Evolutionary conservation across 2,329 filamentous ascomycete genomes (phyloP).

Genomic region (Colletotrichum endophyticum): DNA sequence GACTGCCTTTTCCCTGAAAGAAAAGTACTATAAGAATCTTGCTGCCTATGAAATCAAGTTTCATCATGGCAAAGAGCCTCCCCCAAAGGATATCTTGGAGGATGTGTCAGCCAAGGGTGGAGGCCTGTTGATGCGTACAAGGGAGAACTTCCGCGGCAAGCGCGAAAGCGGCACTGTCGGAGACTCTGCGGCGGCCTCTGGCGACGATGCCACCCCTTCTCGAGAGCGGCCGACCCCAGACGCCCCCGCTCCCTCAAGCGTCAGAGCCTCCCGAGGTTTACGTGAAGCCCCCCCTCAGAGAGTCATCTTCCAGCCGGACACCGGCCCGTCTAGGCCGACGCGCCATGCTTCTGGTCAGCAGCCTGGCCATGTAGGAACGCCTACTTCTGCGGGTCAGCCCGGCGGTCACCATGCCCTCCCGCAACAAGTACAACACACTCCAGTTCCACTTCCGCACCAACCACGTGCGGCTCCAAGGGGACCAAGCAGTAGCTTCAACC

Average conservation of each 20-base stretch:
- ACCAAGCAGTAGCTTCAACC: slow-evolving; percentile 54
- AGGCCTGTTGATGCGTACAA: slow-evolving; percentile 76
- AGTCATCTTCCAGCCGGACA: slow-evolving; percentile 85
- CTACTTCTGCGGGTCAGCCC: slow-evolving; percentile 23
- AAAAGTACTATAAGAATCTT: slow-evolving; percentile 88
- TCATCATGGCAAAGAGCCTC: slow-evolving; percentile 79
- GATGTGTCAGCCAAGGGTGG: slow-evolving; percentile 86
- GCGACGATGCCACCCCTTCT: slow-evolving; percentile 51
- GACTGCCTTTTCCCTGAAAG: slow-evolving; percentile 86
- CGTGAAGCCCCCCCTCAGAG: slow-evolving; percentile 85
- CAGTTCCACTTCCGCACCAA: slow-evolving; percentile 27
- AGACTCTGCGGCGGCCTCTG: slow-evolving; percentile 18
- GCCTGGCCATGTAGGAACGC: slow-evolving; percentile 26
- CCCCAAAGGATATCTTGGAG: slow-evolving; percentile 87
- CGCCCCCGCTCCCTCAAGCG: slow-evolving; percentile 52
- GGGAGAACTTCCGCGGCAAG: slow-evolving; percentile 73
- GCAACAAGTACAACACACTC: slow-evolving; percentile 29
- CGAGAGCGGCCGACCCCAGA: slow-evolving; percentile 58
- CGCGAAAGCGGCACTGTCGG: slow-evolving; percentile 36
- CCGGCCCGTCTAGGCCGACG: slow-evolving; percentile 66
- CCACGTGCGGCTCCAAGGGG: slow-evolving; percentile 38
- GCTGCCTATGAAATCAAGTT: slow-evolving; percentile 86
- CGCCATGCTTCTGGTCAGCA: slow-evolving; percentile 53
- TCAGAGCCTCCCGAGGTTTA: slow-evolving; percentile 67
- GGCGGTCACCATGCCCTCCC: slow-evolving; percentile 27